A percentile compares a stretch with the other conserved stretches of the same genome.
phyloP scores from a whole-genome alignment of 2,329 filamentous ascomycete genomes.

The Diaporthe eres region DNA sequence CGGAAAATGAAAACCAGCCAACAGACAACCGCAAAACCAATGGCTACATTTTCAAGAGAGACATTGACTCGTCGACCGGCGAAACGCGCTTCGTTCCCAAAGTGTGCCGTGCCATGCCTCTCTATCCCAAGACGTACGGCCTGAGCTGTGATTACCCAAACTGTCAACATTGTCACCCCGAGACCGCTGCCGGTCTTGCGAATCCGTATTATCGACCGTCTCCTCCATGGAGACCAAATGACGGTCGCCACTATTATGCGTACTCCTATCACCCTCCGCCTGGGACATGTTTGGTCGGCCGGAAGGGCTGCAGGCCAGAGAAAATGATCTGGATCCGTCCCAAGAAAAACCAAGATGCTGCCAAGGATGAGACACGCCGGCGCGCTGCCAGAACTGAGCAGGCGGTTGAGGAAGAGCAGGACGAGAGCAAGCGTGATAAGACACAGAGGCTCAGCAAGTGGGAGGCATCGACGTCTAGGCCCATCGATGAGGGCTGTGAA shows the following conservation, averaged over 20 bases:
- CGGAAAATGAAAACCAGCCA: not conserved
- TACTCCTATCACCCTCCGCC: not conserved
- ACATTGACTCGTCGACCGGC: accelerated
- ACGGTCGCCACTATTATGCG: not conserved
- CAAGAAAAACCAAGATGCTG: not conserved
- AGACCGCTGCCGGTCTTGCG: not conserved
- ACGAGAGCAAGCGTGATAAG: not conserved
- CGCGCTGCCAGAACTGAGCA: not conserved
- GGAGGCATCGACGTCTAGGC: not conserved
- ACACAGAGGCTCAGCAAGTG: slow-evolving; percentile 1
- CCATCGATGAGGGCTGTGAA: not conserved
- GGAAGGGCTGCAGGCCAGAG: not conserved
- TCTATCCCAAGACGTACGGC: slow-evolving; percentile 23
- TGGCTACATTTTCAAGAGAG: slow-evolving; percentile 4
- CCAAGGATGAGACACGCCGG: slow-evolving; percentile 3
- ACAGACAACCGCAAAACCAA: not conserved
- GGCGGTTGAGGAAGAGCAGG: not conserved
- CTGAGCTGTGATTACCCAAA: not conserved
- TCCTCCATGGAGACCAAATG: accelerated
- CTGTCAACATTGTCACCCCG: slow-evolving; percentile 10
- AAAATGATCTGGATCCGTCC: slow-evolving; percentile 11
- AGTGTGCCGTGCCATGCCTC: slow-evolving; percentile 8
- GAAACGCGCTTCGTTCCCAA: not conserved
- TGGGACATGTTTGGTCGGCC: not conserved
- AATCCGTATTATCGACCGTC: not conserved